Percentiles rank a stretch among this genome's conserved stretches.
phyloP scores from a whole-genome alignment of 2,329 filamentous ascomycete species.

The Colletotrichum agaves region DNA sequence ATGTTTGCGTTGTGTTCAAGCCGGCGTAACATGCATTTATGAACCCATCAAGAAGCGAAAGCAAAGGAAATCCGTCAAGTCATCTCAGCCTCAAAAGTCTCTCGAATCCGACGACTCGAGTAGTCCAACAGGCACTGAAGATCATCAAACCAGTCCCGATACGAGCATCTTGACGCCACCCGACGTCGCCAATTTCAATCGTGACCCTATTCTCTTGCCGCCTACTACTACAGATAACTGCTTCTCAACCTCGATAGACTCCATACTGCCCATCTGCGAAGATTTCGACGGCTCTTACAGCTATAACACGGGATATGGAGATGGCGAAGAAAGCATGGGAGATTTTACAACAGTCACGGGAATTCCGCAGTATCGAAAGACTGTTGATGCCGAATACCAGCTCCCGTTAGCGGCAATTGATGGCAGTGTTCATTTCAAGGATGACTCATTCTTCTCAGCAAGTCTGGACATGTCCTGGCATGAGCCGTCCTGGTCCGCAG shows the following conservation, averaged over 20 bases:
- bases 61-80: slow-evolving; percentile 21
- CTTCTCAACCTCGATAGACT: slow-evolving; percentile 11
- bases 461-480: slow-evolving; percentile 25
- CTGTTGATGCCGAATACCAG: not conserved
- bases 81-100: not conserved
- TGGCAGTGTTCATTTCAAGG: slow-evolving; percentile 8
- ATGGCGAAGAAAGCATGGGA: not conserved
- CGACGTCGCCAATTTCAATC: slow-evolving; percentile 1
- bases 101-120: slow-evolving; percentile 19
- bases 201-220: slow-evolving; percentile 8
- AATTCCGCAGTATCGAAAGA: slow-evolving; percentile 1
- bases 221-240: not conserved
- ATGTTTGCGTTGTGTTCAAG: slow-evolving; percentile 36
- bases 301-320: slow-evolving; percentile 10
- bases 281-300: slow-evolving; percentile 8
- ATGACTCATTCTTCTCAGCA: slow-evolving; percentile 17
- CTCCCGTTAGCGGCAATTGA: not conserved
- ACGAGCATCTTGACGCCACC: slow-evolving; percentile 22
- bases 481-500: slow-evolving; percentile 11
- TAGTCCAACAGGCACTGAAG: slow-evolving; percentile 9
- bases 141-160: slow-evolving; percentile 27
- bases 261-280: slow-evolving; percentile 10
- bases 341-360: slow-evolving; percentile 16
- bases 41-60: slow-evolving; percentile 39
- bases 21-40: slow-evolving; percentile 33